Evolutionary conservation across 1,284 basidiomycete species (phyloP).

Genomic region (Pseudozyma sp.): DNA sequence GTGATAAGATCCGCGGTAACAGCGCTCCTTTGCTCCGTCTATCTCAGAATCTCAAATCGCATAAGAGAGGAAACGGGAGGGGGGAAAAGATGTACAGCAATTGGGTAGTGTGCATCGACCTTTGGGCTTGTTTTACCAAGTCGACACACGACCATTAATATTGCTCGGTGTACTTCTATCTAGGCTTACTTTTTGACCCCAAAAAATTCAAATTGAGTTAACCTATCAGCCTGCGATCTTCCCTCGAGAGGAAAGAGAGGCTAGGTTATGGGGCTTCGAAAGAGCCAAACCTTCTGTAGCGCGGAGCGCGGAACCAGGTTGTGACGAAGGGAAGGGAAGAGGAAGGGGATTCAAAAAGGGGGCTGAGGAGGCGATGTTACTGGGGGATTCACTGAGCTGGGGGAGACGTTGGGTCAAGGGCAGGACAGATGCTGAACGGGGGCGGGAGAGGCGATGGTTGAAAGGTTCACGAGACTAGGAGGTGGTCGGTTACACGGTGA

Average conservation of each 20-base stretch:
- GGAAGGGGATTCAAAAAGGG: no score
- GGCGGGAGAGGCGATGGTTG: slow-evolving; percentile 2
- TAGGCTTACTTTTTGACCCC: slow-evolving; percentile 59
- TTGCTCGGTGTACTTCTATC: slow-evolving; percentile 30
- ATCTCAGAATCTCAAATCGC: background rate
- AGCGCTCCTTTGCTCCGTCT: no score
- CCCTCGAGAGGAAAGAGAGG: slow-evolving; percentile 20
- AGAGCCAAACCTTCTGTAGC: slow-evolving; percentile 34
- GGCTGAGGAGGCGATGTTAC: no score
- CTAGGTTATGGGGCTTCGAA: slow-evolving; percentile 53
- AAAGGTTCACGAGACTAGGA: background rate
- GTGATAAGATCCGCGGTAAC: background rate
- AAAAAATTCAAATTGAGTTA: slow-evolving; percentile 23
- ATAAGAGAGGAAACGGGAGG: background rate
- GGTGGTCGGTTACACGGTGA: no score
- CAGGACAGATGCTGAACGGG: no score
- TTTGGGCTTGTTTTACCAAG: slow-evolving; percentile 28
- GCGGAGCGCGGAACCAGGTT: no score
- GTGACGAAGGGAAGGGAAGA: background rate
- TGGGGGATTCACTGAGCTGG: no score
- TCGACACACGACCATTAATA: slow-evolving; percentile 52
- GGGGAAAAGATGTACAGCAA: slow-evolving; percentile 34
- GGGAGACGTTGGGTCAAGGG: no score
- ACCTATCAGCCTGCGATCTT: slow-evolving; percentile 48
- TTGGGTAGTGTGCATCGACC: slow-evolving; percentile 54